Conservation (phyloP, 495 filamentous ascomycete genomes). For the Chaetomidium leptoderma region DNA sequence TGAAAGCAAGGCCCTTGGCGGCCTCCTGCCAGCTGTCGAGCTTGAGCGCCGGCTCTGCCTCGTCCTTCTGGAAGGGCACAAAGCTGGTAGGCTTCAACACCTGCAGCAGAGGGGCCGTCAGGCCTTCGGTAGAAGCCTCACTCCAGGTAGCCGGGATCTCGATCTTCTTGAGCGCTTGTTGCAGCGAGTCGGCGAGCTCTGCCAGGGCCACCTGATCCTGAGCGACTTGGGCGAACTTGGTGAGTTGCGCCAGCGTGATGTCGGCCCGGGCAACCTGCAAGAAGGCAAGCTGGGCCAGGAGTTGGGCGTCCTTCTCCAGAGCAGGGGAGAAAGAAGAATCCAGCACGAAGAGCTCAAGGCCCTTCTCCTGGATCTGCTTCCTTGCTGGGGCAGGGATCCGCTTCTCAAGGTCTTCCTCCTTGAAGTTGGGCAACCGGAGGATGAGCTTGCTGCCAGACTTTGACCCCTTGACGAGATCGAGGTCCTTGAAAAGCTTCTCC, state of each 20-base stretch:
- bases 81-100: constrained; percentile 76
- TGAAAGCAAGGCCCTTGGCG: constrained; percentile 86
- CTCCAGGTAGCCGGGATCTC: constrained; percentile 77
- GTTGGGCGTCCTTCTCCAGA: constrained; percentile 58
- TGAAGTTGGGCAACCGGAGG: constrained; percentile 68
- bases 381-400: constrained; percentile 65
- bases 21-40: constrained; percentile 74
- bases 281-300: constrained; percentile 74
- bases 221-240: constrained; percentile 30
- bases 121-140: constrained; percentile 57
- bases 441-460: constrained; percentile 71
- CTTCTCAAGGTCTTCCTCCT: constrained; percentile 87
- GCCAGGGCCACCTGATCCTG: constrained; percentile 49
- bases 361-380: constrained; percentile 63
- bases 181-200: constrained; percentile 61
- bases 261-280: constrained; percentile 64
- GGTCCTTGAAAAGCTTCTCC: constrained; percentile 68
- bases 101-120: constrained; percentile 50
- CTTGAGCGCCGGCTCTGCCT: constrained; percentile 57
- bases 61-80: constrained; percentile 69
- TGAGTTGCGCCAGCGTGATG: constrained; percentile 48
- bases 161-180: constrained; percentile 62
- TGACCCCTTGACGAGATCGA: constrained; percentile 65
- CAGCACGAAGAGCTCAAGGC: constrained; percentile 64
- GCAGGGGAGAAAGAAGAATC: constrained; percentile 63